These are phyloP conservation scores for Cinchona pubescens DNA, from an alignment of 257 asterid genomes.

Conservation along the genomic window DNA sequence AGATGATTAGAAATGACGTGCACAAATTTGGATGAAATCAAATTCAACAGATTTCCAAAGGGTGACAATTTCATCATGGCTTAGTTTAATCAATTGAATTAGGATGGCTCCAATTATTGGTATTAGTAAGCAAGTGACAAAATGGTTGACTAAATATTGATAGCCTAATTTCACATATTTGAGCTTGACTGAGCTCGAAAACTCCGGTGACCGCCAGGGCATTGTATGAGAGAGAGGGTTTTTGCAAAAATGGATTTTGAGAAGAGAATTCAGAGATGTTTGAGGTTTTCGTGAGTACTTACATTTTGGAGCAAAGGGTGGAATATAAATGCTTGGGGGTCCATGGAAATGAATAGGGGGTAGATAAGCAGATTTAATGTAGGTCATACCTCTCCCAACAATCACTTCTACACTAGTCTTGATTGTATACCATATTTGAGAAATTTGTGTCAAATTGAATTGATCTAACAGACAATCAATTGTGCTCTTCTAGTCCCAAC, in stretches of 20 bases:
- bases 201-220: constrained; percentile 15
- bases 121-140: constrained; percentile 10
- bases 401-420: neutral
- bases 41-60: constrained; percentile 15
- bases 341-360: constrained; percentile 2
- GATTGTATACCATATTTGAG: neutral
- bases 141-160: constrained; percentile 22
- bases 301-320: neutral
- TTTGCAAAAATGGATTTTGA: neutral
- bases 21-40: constrained; percentile 5
- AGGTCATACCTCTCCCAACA: constrained; percentile 16
- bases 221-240: neutral
- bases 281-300: neutral
- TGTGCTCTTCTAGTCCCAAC: neutral
- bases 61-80: constrained; percentile 13
- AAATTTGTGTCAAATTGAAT: neutral
- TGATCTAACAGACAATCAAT: neutral
- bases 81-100: constrained; percentile 1
- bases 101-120: constrained; percentile 9
- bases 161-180: constrained; percentile 23
- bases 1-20: constrained; percentile 10
- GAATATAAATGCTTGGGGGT: constrained; percentile 2
- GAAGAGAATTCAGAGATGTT: neutral
- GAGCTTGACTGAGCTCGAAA: constrained; percentile 14
- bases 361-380: constrained; percentile 17